Conservation (phyloP, 495 filamentous ascomycete genomes). For the Cercophora sp. region DNA sequence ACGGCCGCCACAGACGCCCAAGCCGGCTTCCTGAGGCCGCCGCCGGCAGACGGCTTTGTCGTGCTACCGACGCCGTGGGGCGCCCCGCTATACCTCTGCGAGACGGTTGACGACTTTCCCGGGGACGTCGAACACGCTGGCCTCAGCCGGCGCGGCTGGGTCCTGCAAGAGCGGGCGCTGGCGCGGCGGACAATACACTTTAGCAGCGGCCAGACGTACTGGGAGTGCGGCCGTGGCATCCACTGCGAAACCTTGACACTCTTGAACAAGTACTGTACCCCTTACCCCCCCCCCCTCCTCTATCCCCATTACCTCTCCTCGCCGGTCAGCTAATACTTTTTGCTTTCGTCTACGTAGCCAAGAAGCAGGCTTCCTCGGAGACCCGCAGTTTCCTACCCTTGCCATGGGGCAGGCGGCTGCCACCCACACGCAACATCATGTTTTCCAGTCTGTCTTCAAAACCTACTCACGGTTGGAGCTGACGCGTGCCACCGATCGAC, state of each 20-base stretch:
- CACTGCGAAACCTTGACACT: constrained; percentile 32
- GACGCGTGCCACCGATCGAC: constrained; percentile 20
- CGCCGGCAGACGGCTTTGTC: too few relatives aligned
- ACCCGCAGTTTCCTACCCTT: constrained; percentile 36
- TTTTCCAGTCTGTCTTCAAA: constrained; percentile 25
- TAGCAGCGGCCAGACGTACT: constrained; percentile 35
- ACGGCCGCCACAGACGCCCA: too few relatives aligned
- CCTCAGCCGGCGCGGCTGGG: constrained; percentile 38
- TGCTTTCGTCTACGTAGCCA: too few relatives aligned
- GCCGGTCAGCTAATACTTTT: constrained; percentile 21
- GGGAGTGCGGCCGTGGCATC: constrained; percentile 39
- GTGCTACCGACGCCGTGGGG: too few relatives aligned
- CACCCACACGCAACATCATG: too few relatives aligned
- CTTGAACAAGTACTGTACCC: constrained; percentile 38
- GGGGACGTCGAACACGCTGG: constrained; percentile 28
- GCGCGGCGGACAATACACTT: constrained; percentile 42
- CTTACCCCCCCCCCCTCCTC: too few relatives aligned
- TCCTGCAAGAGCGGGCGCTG: constrained; percentile 39
- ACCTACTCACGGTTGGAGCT: constrained; percentile 32
- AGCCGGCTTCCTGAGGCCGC: too few relatives aligned
- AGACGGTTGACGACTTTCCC: constrained; percentile 30
- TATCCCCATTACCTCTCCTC: not conserved
- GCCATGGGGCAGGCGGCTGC: too few relatives aligned
- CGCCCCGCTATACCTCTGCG: constrained; percentile 30
- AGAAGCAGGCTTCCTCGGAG: constrained; percentile 35